A percentile compares a stretch with the other conserved stretches of the same genome.
Conservation (phyloP, 2,329 filamentous ascomycete genomes). For the Fusarium tricinctum region DNA sequence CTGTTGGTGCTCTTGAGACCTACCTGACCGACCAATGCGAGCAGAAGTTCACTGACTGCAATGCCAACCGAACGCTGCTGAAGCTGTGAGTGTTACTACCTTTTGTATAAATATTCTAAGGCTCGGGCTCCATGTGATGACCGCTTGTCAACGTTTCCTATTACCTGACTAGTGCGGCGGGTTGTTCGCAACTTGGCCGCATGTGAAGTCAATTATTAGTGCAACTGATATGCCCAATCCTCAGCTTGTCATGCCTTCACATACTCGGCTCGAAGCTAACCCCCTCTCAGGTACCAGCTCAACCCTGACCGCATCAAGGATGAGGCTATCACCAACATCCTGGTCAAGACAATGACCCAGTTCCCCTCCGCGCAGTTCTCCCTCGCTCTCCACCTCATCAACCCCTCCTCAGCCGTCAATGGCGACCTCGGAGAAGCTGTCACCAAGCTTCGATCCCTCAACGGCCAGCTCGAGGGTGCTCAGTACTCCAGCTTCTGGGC, state of each 20-base stretch:
- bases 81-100: constrained; percentile 84
- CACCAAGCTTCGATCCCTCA: constrained; percentile 85
- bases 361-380: constrained; percentile 97
- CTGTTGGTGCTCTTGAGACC: constrained; percentile 90
- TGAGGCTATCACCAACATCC: constrained; percentile 98
- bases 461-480: constrained; percentile 88
- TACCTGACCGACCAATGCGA: constrained; percentile 97
- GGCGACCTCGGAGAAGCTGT: constrained; percentile 91
- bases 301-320: constrained; percentile 98
- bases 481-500: constrained; percentile 95
- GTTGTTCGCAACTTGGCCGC: constrained; percentile 57
- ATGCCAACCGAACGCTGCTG: constrained; percentile 94
- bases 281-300: constrained; percentile 87
- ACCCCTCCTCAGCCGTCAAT: constrained; percentile 76
- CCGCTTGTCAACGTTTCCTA: constrained; percentile 92
- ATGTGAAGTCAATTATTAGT: constrained; percentile 80
- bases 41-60: constrained; percentile 92
- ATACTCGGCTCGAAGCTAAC: constrained; percentile 35
- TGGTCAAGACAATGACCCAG: constrained; percentile 97
- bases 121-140: constrained; percentile 72
- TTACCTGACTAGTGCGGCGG: constrained; percentile 84
- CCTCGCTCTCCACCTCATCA: constrained; percentile 93
- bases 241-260: constrained; percentile 1
- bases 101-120: constrained; percentile 23
- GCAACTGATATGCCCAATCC: constrained; percentile 72